Evolutionary conservation across 2,329 filamentous ascomycete genomes (phyloP).

Genomic region (Curvularia eragrostidis): DNA sequence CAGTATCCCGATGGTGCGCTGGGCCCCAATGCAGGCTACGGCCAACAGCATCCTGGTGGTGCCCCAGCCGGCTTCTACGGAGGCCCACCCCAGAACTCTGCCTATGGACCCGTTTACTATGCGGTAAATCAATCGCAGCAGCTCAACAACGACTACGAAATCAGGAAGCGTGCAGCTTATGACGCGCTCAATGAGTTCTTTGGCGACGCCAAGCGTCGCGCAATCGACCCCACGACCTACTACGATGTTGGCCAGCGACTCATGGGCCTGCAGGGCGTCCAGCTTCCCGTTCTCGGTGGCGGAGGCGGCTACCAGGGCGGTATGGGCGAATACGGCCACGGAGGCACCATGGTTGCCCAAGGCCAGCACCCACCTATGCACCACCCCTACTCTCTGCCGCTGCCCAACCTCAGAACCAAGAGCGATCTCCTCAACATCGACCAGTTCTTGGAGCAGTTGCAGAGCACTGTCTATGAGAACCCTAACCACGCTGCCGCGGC

Average conservation of each 20-base stretch:
- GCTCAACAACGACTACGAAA: slow-evolving; percentile 71
- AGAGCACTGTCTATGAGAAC: slow-evolving; percentile 94
- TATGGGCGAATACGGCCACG: slow-evolving; percentile 61
- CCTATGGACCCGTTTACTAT: slow-evolving; percentile 79
- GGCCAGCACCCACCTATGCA: slow-evolving; percentile 70
- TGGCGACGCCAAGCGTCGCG: slow-evolving; percentile 86
- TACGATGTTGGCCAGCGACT: slow-evolving; percentile 88
- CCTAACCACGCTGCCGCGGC: slow-evolving; percentile 80
- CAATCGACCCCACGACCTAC: slow-evolving; percentile 89
- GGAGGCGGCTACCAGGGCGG: slow-evolving; percentile 45
- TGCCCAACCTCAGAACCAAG: slow-evolving; percentile 91
- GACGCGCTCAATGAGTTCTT: slow-evolving; percentile 95
- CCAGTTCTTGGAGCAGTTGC: slow-evolving; percentile 93
- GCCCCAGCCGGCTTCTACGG: slow-evolving; percentile 60
- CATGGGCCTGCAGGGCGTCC: slow-evolving; percentile 76
- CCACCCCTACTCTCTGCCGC: slow-evolving; percentile 83
- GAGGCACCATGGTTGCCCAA: slow-evolving; percentile 61
- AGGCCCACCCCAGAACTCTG: slow-evolving; percentile 60
- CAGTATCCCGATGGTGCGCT: slow-evolving; percentile 54
- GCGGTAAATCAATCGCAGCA: slow-evolving; percentile 71
- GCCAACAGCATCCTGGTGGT: slow-evolving; percentile 61
- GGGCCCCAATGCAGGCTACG: slow-evolving; percentile 46
- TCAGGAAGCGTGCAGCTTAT: slow-evolving; percentile 78
- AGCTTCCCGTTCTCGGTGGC: slow-evolving; percentile 53
- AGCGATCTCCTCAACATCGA: slow-evolving; percentile 93